Conservation (phyloP, 2,329 filamentous ascomycete species). For the Colletotrichum ledebouriae region DNA sequence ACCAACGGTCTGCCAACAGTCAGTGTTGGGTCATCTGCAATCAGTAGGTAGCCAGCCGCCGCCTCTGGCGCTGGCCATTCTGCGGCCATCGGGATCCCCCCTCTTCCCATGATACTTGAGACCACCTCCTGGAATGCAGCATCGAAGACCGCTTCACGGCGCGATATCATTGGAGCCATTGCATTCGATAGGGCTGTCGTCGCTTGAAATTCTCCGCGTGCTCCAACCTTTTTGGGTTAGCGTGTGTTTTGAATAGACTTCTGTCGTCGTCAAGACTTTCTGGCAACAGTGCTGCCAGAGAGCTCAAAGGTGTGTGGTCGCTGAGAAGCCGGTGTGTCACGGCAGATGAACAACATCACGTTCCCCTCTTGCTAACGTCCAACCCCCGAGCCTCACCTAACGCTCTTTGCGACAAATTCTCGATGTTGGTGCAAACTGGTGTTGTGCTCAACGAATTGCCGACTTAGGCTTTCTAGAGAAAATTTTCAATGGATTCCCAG, state of each 20-base stretch:
- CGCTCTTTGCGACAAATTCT: constrained; percentile 14
- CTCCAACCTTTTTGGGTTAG: constrained; percentile 15
- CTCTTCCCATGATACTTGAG: constrained; percentile 1
- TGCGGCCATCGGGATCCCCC: constrained; percentile 5
- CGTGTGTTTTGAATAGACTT: constrained; percentile 30
- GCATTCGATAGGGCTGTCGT: constrained; percentile 13
- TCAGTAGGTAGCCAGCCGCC: constrained; percentile 9
- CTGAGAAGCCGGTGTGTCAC: constrained; percentile 18
- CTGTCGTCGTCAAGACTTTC: constrained; percentile 12
- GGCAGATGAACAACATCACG: constrained; percentile 5
- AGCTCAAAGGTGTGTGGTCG: too few species aligned
- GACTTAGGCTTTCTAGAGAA: constrained; percentile 57
- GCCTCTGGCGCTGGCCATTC: constrained; percentile 8
- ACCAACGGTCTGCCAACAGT: background rate
- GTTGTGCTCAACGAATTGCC: background rate
- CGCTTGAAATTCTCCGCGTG: constrained; percentile 5
- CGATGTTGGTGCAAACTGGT: background rate
- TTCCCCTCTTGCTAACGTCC: background rate
- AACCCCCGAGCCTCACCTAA: background rate
- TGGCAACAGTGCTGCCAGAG: background rate
- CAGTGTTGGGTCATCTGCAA: constrained; percentile 4
- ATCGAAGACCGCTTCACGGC: constrained; percentile 7
- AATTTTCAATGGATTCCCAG: constrained; percentile 71
- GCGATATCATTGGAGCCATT: background rate
- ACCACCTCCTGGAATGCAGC: constrained; percentile 7